phyloP scores from a whole-genome alignment of 306 rosid genomes.

The Lathyrus sativus region DNA sequence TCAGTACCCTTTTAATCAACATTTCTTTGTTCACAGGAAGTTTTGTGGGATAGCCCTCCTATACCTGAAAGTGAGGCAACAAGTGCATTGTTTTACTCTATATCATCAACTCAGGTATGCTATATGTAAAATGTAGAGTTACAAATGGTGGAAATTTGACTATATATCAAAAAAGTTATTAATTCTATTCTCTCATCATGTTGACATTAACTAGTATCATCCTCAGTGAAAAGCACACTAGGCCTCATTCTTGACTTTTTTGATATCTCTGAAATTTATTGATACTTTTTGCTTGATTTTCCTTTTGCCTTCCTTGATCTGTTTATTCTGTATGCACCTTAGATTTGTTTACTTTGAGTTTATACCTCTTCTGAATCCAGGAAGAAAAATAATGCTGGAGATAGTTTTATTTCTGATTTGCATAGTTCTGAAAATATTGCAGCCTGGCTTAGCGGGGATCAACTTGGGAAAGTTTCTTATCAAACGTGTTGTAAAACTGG shows the following conservation, averaged over 20 bases:
- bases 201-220: conserved; percentile 21
- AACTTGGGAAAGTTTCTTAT: conserved; percentile 91
- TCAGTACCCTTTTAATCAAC: conserved; percentile 7
- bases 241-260: conserved; percentile 27
- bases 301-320: conserved; percentile 3
- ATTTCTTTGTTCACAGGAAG: conserved; percentile 60
- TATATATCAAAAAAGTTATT: background rate
- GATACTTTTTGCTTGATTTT: conserved; percentile 25
- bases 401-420: conserved; percentile 35
- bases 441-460: conserved; percentile 97
- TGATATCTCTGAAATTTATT: conserved; percentile 25
- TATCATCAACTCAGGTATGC: conserved; percentile 94
- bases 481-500: conserved; percentile 82
- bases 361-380: conserved; percentile 13
- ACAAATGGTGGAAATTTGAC: conserved; percentile 26
- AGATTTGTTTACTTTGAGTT: conserved; percentile 36
- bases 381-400: conserved; percentile 20
- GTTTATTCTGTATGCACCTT: conserved; percentile 32
- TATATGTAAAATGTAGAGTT: conserved; percentile 17
- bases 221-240: conserved; percentile 35
- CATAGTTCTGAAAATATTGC: conserved; percentile 42
- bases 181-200: conserved; percentile 19
- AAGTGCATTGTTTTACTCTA: conserved; percentile 92
- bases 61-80: conserved; percentile 79
- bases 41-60: conserved; percentile 94